Evolutionary conservation across 257 asterid species (phyloP).

Genomic region (Nicotiana tabacum): DNA sequence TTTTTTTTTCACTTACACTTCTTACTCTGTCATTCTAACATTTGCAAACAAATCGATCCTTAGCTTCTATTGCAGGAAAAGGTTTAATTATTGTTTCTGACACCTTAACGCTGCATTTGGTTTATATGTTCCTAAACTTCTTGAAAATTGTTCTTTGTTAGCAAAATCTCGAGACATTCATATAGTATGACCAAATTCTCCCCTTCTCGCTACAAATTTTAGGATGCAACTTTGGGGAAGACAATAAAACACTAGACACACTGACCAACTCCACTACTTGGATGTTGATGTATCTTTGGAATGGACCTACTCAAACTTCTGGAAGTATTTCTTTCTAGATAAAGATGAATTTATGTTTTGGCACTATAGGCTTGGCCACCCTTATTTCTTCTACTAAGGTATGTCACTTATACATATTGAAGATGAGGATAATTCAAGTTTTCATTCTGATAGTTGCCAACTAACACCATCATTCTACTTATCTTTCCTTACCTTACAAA

Average conservation of each 20-base stretch:
- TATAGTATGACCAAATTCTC: neutral
- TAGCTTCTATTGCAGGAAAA: neutral
- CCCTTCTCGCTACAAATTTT: neutral
- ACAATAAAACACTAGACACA: neutral
- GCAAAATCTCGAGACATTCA: neutral
- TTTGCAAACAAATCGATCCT: neutral
- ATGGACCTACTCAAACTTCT: neutral
- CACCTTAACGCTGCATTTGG: neutral
- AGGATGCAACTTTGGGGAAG: neutral
- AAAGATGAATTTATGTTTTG: neutral
- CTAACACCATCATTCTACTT: neutral
- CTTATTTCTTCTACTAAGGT: neutral
- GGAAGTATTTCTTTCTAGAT: neutral
- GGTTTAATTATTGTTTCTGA: neutral
- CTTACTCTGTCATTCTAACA: neutral
- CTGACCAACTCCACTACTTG: neutral
- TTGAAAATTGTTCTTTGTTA: neutral
- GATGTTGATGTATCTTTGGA: neutral
- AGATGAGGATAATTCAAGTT: neutral
- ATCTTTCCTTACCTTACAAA: too few relatives aligned
- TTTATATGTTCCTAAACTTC: neutral
- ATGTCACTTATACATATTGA: neutral
- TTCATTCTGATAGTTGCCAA: neutral
- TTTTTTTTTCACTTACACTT: neutral
- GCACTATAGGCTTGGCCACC: neutral